Evolutionary conservation across 192 early-diverging fungal genomes (phyloP), one percentile per base, ranked within the genome.

Genomic region (Backusella luteola): DNA sequence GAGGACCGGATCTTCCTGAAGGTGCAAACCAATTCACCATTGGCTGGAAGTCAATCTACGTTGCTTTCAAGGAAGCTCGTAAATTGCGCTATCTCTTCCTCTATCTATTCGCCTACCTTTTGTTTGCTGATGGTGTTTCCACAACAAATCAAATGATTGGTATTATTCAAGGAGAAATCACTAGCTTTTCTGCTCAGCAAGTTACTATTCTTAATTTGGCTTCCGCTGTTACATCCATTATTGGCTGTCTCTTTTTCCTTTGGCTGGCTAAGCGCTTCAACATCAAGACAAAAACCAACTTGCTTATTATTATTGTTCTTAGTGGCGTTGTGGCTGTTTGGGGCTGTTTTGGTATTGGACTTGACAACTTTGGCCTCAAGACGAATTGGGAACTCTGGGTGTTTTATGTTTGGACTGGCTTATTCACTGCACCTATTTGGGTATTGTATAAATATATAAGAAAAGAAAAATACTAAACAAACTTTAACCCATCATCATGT

Each of bases 31-130:
- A 78, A n/a, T 39, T 82, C 8, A 82, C 81, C 11, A 71, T 82
- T 78, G 81, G 81, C n/a, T 78, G 76, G 81, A 82, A 75, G 23
- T 74, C 52, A 15, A 70, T 82, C 15, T 42, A 79, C 21, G 14
- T 41, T 6, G 77, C 81, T 38, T 70, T 77, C 29, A 72, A 44
- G 56, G 72, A 85, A 67, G 87, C 86, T 14, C 79, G 81, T 35
- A 76, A 86, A 66, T 82, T 93, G 19, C 67, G 82, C 29, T 81
- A 89, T 29, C 81, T 87, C 1, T 91, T 92, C 78, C 80, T 85
- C 68, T 93, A 92, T 78, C 81, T 94, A 9, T 59, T 92, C 9
- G 84, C 90, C 5, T 94, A 90, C 87, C 93, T 93, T 75, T 83
- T 93, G 70, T 86, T 90, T 73, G 86, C 91, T 6, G 93, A 94